Evolutionary conservation across 176 grass and related monocot genomes (phyloP).

Genomic region (Carex cristatella): DNA sequence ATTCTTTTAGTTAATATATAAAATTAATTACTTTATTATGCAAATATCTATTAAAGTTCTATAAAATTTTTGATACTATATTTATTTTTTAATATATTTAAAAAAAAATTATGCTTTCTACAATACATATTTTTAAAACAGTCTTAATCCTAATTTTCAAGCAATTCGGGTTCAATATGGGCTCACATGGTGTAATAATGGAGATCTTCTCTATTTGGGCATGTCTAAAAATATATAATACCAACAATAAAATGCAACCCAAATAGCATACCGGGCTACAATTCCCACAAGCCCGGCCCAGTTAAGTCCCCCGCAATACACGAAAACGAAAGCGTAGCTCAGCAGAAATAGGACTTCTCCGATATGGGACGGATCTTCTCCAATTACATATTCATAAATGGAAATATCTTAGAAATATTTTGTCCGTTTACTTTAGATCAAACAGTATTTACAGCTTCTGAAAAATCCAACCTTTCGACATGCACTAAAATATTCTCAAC

Average conservation of each 20-base stretch:
- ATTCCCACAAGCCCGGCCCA: background rate
- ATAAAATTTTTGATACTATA: no score
- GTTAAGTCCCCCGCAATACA: background rate
- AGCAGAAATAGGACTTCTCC: background rate
- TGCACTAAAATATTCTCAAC: background rate
- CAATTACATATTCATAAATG: background rate
- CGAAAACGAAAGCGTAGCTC: conserved; percentile 2
- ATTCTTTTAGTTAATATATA: no score
- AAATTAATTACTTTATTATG: no score
- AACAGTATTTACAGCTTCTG: background rate
- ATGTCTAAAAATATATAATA: background rate
- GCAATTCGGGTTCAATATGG: no score
- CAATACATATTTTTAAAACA: no score
- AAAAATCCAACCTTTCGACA: background rate
- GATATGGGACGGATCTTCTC: background rate
- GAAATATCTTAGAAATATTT: background rate
- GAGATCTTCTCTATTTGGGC: background rate
- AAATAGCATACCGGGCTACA: background rate
- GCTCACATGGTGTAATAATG: background rate
- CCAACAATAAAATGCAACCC: background rate
- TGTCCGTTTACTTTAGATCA: background rate
- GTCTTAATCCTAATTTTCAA: no score
- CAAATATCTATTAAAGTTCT: no score
- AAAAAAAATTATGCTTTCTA: no score
- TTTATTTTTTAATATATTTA: no score